Conservation (phyloP, 306 rosid species). For the Medicago arabica region DNA sequence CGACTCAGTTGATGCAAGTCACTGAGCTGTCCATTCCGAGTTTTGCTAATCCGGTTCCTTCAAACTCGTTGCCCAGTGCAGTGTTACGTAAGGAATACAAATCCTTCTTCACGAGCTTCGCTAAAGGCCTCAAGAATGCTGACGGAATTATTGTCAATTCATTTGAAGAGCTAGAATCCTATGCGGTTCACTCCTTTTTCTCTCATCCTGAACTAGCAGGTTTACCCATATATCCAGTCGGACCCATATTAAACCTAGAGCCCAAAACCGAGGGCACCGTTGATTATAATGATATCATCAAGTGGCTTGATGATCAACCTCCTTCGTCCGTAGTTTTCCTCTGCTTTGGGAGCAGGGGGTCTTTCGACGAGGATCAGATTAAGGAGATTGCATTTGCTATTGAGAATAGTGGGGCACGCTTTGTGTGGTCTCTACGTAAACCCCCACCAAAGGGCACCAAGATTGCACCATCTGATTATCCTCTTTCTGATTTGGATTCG, state of each 20-base stretch:
- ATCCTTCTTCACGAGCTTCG: neutral
- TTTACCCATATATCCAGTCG: neutral
- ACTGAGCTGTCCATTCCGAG: neutral
- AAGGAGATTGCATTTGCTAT: neutral
- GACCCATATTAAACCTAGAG: neutral
- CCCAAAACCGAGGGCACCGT: neutral
- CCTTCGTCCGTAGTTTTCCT: neutral
- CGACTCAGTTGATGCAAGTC: neutral
- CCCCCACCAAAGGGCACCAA: neutral
- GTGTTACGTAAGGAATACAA: neutral
- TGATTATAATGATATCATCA: neutral
- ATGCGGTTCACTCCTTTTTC: neutral
- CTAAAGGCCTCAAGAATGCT: neutral
- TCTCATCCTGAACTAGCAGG: neutral
- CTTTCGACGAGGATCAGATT: neutral
- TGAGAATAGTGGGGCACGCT: neutral
- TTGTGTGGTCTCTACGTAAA: neutral
- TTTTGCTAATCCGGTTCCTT: neutral
- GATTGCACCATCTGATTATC: neutral
- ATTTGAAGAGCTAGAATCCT: neutral
- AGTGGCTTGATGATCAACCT: neutral
- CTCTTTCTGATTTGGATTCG: neutral
- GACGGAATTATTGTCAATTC: neutral
- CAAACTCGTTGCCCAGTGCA: neutral
- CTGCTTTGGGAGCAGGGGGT: neutral